A percentile compares a stretch with the other conserved stretches of the same genome.
phyloP scores from a whole-genome alignment of 345 rosid species.

The rapeseed (Brassica napus) region Da-Ae NC_063439.1:24388001-24388500 shows the following conservation, averaged over 20 bases:
- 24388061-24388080: slow-evolving; percentile 80
- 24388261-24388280: slow-evolving; percentile 88
- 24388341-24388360: slow-evolving; percentile 97
- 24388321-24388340: slow-evolving; percentile 92
- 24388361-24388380: slow-evolving; percentile 96
- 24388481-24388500: slow-evolving; percentile 97
- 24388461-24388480: slow-evolving; percentile 94
- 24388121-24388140: slow-evolving; percentile 89
- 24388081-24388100: slow-evolving; percentile 76
- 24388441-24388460: slow-evolving; percentile 96
- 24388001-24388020: slow-evolving; percentile 79
- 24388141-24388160: slow-evolving; percentile 95
- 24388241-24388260: slow-evolving; percentile 85
- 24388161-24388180: slow-evolving; percentile 95
- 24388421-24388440: slow-evolving; percentile 95
- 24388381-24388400: slow-evolving; percentile 93
- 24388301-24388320: slow-evolving; percentile 94
- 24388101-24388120: slow-evolving; percentile 91
- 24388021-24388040: slow-evolving; percentile 86
- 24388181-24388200: slow-evolving; percentile 95
- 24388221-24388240: slow-evolving; percentile 93
- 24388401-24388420: slow-evolving; percentile 89
- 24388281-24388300: slow-evolving; percentile 99
- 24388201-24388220: slow-evolving; percentile 94
- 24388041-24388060: slow-evolving; percentile 97